Conservation (phyloP, 2,329 filamentous ascomycete genomes). For the Fusarium multiceps region DNA sequence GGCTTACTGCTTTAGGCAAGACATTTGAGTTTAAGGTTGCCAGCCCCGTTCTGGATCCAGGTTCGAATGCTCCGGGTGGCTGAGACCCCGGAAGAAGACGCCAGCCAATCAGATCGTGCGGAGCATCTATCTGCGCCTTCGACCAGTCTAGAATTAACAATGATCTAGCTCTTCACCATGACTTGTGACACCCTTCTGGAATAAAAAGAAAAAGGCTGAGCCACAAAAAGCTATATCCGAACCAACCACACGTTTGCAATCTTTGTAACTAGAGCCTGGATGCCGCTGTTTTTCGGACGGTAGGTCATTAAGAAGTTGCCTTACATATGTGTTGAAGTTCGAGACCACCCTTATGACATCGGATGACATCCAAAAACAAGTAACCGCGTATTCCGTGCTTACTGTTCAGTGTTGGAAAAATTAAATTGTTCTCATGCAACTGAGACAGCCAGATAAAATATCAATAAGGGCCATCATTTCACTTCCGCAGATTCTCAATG, state of each 20-base stretch:
- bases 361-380: no score
- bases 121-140: accelerated
- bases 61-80: background rate
- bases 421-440: background rate
- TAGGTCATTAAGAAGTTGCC: background rate
- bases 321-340: background rate
- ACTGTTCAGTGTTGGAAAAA: background rate
- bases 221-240: background rate
- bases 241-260: background rate
- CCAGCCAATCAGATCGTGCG: background rate
- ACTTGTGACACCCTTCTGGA: background rate
- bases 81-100: background rate
- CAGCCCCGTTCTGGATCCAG: background rate
- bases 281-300: background rate
- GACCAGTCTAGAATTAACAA: background rate
- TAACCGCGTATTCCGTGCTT: background rate
- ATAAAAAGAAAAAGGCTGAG: background rate
- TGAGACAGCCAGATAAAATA: background rate
- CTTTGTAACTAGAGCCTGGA: background rate
- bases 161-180: background rate
- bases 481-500: background rate
- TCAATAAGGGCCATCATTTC: background rate
- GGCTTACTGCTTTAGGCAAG: background rate
- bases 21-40: no score
- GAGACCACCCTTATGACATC: no score